phyloP scores from a whole-genome alignment of 306 rosid genomes.

The Cicer bijugum region DNA sequence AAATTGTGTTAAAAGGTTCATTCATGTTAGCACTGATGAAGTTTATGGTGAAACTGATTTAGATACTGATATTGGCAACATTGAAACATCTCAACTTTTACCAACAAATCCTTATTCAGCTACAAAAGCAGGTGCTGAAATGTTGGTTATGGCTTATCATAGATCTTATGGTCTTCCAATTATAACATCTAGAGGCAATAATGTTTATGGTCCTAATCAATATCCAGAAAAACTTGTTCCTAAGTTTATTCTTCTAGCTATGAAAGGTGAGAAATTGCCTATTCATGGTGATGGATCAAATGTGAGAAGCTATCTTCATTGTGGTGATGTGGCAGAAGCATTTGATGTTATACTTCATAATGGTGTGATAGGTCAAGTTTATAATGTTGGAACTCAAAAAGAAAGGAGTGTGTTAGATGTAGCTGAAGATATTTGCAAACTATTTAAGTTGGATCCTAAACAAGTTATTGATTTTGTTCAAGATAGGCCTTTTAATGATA shows the following conservation, averaged over 20 bases:
- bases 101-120: constrained; percentile 84
- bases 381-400: constrained; percentile 68
- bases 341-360: constrained; percentile 81
- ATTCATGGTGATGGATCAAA: constrained; percentile 80
- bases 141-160: constrained; percentile 80
- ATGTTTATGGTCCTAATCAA: constrained; percentile 77
- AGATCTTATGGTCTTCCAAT: constrained; percentile 67
- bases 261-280: constrained; percentile 71
- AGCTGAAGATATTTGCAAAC: constrained; percentile 63
- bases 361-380: constrained; percentile 70
- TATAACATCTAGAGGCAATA: constrained; percentile 70
- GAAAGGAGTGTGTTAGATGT: constrained; percentile 70
- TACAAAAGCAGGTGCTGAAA: constrained; percentile 81
- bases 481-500: constrained; percentile 83
- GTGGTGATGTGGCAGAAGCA: constrained; percentile 74
- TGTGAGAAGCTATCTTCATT: constrained; percentile 70
- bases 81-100: constrained; percentile 71
- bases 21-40: constrained; percentile 82
- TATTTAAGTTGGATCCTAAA: constrained; percentile 52
- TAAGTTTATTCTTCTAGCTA: constrained; percentile 66
- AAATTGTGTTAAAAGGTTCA: constrained; percentile 61
- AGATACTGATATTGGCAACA: constrained; percentile 61
- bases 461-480: constrained; percentile 65
- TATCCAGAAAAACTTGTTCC: constrained; percentile 80
- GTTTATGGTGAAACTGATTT: constrained; percentile 78